Evolutionary conservation across 768 basidiomycete genomes (phyloP).

Genomic region (Collybia sp.): DNA sequence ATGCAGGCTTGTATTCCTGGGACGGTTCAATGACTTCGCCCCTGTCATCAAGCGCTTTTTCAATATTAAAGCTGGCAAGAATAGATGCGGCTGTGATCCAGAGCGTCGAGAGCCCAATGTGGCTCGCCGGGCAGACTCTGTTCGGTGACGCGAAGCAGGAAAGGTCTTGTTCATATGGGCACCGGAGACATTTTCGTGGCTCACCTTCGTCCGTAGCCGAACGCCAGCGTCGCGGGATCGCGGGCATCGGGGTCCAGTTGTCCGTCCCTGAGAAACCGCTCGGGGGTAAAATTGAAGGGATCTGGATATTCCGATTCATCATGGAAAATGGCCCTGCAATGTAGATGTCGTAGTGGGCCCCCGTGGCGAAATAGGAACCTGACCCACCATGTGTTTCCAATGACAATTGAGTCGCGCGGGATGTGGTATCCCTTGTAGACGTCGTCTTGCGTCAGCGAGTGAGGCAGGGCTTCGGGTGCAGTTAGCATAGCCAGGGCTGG

Average conservation of each 20-base stretch:
- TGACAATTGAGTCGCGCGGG: conserved; percentile 11
- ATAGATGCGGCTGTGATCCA: neutral
- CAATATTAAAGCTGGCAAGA: neutral
- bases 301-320: too few species aligned
- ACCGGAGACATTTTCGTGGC: neutral
- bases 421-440: conserved; percentile 12
- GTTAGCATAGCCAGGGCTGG: too few species aligned
- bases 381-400: conserved; percentile 13
- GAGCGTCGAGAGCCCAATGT: neutral
- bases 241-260: too few species aligned
- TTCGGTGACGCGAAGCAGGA: neutral
- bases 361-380: neutral
- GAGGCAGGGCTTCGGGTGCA: conserved; percentile 10
- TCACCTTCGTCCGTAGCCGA: too few species aligned
- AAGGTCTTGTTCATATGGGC: neutral
- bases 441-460: conserved; percentile 10
- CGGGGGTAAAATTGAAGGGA: too few species aligned
- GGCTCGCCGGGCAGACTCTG: neutral
- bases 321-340: neutral
- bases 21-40: neutral
- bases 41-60: neutral
- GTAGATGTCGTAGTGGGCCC: too few species aligned
- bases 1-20: neutral
- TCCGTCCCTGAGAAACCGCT: too few species aligned
- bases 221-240: too few species aligned